phyloP scores from a whole-genome alignment of 805 yeast genomes.

The Metschnikowia kunwiensis region DNA sequence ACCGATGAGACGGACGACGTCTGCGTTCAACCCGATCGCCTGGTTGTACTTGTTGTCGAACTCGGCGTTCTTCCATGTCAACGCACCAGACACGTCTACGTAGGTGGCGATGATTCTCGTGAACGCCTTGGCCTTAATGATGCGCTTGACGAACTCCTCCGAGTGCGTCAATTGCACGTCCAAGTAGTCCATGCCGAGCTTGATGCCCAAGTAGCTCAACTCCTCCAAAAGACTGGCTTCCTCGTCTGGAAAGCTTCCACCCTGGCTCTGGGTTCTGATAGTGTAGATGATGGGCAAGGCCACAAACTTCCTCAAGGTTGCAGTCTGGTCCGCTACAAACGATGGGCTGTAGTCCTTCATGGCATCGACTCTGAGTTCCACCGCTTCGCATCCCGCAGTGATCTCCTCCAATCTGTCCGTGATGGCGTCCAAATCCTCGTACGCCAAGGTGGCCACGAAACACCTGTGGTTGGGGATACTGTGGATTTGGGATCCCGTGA shows the following conservation, averaged over 20 bases:
- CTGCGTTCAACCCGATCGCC: constrained; percentile 64
- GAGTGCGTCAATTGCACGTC: constrained; percentile 78
- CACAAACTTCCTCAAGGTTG: constrained; percentile 60
- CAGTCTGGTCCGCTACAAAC: constrained; percentile 72
- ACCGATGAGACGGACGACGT: constrained; percentile 81
- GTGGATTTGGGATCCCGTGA: constrained; percentile 52
- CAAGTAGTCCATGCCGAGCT: constrained; percentile 74
- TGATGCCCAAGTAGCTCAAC: constrained; percentile 61
- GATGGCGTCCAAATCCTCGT: constrained; percentile 51
- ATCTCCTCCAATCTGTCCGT: constrained; percentile 49
- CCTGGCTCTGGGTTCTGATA: constrained; percentile 72
- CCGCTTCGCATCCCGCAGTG: constrained; percentile 71
- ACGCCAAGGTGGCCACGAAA: constrained; percentile 70
- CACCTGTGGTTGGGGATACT: constrained; percentile 50
- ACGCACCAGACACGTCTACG: constrained; percentile 65
- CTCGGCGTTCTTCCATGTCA: constrained; percentile 63
- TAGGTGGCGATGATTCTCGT: constrained; percentile 80
- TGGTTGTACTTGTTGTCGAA: constrained; percentile 73
- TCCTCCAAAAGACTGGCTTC: constrained; percentile 45
- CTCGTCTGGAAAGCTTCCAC: constrained; percentile 73
- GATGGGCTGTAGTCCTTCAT: constrained; percentile 48
- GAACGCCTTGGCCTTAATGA: constrained; percentile 52
- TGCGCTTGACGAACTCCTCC: constrained; percentile 46
- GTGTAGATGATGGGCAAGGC: constrained; percentile 79
- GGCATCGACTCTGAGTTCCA: constrained; percentile 79